phyloP scores from a whole-genome alignment of 345 rosid species.

The Aegle marmelos region DNA sequence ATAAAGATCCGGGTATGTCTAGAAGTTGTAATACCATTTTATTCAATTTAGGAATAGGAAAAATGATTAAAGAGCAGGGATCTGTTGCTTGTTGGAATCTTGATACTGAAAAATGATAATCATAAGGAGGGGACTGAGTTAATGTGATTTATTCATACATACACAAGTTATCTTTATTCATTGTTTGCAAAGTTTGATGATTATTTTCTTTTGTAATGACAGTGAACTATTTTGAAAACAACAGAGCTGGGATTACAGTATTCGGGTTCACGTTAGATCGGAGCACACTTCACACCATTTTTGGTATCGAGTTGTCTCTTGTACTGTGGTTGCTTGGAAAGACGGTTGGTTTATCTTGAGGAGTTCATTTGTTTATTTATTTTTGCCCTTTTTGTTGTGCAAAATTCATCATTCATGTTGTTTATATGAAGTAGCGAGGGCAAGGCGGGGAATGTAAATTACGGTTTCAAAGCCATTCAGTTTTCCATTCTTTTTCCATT shows the following conservation, averaged over 20 bases:
- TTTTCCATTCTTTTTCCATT: not conserved
- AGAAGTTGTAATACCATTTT: not conserved
- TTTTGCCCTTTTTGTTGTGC: not conserved
- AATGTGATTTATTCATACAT: not conserved
- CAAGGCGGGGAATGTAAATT: not conserved
- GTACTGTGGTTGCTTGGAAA: constrained; percentile 91
- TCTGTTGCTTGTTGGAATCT: not conserved
- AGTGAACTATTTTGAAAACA: constrained; percentile 95
- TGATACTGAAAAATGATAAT: not conserved
- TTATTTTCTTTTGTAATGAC: constrained; percentile 19
- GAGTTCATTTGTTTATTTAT: not conserved
- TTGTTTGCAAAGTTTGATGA: not conserved
- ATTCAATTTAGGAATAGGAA: not conserved
- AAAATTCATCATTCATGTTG: not conserved
- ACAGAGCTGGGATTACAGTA: constrained; percentile 80
- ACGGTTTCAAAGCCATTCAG: not conserved
- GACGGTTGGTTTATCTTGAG: constrained; percentile 68
- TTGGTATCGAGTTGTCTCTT: constrained; percentile 79
- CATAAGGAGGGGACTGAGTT: not conserved
- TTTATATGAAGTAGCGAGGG: not conserved
- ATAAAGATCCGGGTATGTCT: not conserved
- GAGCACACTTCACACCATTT: constrained; percentile 77
- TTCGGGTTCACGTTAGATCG: constrained; percentile 80
- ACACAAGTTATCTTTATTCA: not conserved
- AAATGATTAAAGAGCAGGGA: not conserved